Conservation (phyloP, 805 yeast genomes). For the Cyberlindnera nakhonratchasimensis region DNA sequence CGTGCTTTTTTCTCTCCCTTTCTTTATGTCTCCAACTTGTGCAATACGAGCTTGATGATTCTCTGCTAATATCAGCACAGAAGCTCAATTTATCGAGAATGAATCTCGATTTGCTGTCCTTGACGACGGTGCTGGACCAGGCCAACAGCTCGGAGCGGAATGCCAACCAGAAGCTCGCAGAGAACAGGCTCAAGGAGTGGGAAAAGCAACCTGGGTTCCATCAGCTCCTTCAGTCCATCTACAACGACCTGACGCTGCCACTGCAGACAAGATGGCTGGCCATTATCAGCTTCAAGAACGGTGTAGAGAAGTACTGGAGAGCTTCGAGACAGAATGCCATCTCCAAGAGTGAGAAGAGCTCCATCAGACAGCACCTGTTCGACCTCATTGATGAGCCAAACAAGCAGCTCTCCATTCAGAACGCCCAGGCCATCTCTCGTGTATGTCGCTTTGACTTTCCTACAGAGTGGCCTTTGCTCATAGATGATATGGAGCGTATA, state of each 20-base stretch:
- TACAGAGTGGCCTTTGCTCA: constrained; percentile 74
- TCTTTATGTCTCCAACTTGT: not conserved
- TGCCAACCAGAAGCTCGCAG: constrained; percentile 58
- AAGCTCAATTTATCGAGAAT: not conserved
- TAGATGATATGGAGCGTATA: constrained; percentile 54
- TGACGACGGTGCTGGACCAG: constrained; percentile 36
- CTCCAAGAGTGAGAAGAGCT: constrained; percentile 62
- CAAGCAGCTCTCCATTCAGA: constrained; percentile 72
- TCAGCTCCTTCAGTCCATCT: constrained; percentile 54
- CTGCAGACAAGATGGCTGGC: constrained; percentile 82
- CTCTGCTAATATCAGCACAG: not conserved
- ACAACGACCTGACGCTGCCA: constrained; percentile 54
- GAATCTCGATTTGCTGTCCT: constrained; percentile 17
- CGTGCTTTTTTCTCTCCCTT: not conserved
- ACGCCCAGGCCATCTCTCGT: constrained; percentile 76
- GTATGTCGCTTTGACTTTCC: constrained; percentile 87
- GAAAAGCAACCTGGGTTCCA: constrained; percentile 60
- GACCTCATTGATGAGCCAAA: constrained; percentile 63
- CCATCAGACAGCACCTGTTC: constrained; percentile 58
- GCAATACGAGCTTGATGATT: not conserved
- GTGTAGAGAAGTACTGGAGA: constrained; percentile 83
- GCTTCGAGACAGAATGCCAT: constrained; percentile 54
- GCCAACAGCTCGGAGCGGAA: constrained; percentile 52
- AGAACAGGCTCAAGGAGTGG: constrained; percentile 67
- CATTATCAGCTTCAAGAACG: constrained; percentile 83